These are phyloP conservation scores for Citrus reticulata DNA, from an alignment of 345 rosid species.

Conservation along the genomic window DNA sequence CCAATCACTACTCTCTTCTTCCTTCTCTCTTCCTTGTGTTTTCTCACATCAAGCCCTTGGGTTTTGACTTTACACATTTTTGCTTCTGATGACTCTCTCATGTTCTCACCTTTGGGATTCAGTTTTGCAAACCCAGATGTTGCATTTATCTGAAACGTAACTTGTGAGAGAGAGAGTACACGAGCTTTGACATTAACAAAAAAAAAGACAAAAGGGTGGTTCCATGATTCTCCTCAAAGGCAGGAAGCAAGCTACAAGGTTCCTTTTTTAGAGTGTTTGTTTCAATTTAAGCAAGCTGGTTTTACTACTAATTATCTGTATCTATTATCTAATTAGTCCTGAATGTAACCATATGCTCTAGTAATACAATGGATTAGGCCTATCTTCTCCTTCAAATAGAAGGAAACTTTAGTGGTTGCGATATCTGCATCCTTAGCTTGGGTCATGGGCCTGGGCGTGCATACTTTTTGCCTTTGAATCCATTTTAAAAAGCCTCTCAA, in stretches of 20 bases:
- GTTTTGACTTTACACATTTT: background rate
- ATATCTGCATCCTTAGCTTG: too few relatives aligned
- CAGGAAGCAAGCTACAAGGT: too few relatives aligned
- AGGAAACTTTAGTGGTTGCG: too few relatives aligned
- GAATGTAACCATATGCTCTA: background rate
- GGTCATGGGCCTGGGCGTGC: too few relatives aligned
- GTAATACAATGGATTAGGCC: background rate
- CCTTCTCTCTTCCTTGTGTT: background rate
- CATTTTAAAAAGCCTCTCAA: too few relatives aligned
- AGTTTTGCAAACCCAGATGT: background rate
- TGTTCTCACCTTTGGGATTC: background rate
- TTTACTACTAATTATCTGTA: too few relatives aligned
- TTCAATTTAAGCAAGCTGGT: too few relatives aligned
- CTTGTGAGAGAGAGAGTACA: background rate
- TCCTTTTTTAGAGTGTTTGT: too few relatives aligned
- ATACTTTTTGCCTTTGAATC: too few relatives aligned
- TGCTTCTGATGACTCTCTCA: background rate
- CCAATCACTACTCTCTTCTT: background rate
- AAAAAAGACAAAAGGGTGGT: too few relatives aligned
- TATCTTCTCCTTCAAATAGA: background rate
- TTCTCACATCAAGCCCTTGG: background rate
- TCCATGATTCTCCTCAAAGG: too few relatives aligned
- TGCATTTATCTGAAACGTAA: background rate
- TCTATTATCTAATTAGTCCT: too few relatives aligned
- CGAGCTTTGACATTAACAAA: background rate